These are phyloP conservation scores for Solanum etuberosum DNA, from an alignment of 257 asterid species.

Conservation along the genomic window DNA sequence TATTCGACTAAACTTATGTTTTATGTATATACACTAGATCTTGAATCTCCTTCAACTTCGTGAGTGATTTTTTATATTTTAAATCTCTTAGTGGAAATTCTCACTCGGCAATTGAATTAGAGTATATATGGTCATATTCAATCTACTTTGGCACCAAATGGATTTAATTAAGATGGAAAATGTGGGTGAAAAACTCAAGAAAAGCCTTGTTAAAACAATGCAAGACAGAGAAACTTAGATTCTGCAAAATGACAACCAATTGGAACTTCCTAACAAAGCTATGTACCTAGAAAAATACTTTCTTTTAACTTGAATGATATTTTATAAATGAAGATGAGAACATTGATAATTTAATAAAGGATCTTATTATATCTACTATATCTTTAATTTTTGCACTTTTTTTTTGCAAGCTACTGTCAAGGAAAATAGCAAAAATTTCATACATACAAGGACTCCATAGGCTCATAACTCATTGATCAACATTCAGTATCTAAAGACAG, in stretches of 20 bases:
- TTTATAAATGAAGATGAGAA: background rate
- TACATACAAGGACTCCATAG: background rate
- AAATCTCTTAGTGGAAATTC: background rate
- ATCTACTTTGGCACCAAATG: background rate
- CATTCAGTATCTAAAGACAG: background rate
- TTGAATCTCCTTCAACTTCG: background rate
- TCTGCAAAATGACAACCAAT: background rate
- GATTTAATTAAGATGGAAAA: background rate
- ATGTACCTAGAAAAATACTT: background rate
- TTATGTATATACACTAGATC: background rate
- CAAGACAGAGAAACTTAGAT: background rate
- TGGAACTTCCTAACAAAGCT: background rate
- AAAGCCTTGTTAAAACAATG: background rate
- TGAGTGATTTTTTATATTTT: background rate
- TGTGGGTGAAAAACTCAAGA: background rate
- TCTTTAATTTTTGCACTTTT: background rate
- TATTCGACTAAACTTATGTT: accelerated
- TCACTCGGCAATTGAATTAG: accelerated
- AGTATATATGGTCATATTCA: background rate
- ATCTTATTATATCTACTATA: background rate
- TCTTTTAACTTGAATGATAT: background rate
- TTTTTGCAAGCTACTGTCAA: background rate
- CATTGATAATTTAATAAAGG: background rate
- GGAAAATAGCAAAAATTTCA: background rate
- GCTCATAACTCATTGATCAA: background rate